Conservation (phyloP, 768 basidiomycete species). For the Fomitopsis pulvina region DNA sequence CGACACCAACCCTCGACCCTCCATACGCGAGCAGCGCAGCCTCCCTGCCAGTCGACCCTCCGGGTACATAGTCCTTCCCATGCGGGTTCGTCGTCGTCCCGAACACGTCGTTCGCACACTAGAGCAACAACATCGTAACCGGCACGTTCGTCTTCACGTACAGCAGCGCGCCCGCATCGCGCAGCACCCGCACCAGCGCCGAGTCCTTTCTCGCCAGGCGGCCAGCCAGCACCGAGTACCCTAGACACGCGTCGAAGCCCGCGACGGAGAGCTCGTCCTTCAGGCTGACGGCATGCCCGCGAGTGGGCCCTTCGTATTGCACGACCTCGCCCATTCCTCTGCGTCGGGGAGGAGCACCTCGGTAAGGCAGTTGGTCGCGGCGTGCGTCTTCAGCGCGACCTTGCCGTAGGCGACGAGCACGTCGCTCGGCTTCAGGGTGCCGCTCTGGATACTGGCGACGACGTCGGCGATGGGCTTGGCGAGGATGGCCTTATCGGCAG, state of each 20-base stretch:
- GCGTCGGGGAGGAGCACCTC: slow-evolving; percentile 22
- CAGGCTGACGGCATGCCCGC: slow-evolving; percentile 44
- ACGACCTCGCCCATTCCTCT: slow-evolving; percentile 18
- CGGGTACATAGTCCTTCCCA: slow-evolving; percentile 30
- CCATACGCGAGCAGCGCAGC: slow-evolving; percentile 41
- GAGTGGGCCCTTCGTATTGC: slow-evolving; percentile 24
- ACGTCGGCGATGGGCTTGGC: slow-evolving; percentile 16
- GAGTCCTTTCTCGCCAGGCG: slow-evolving; percentile 30
- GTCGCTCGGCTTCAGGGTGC: slow-evolving; percentile 15
- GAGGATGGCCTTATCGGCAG: slow-evolving; percentile 16
- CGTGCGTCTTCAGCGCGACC: slow-evolving; percentile 33
- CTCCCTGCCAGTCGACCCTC: slow-evolving; percentile 48
- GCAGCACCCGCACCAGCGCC: slow-evolving; percentile 32
- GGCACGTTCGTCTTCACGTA: slow-evolving; percentile 40
- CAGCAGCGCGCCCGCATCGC: slow-evolving; percentile 36
- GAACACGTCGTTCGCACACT: slow-evolving; percentile 38
- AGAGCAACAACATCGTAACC: slow-evolving; percentile 33
- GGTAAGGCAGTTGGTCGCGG: slow-evolving; percentile 45
- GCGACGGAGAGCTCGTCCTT: slow-evolving; percentile 41
- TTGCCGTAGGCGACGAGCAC: slow-evolving; percentile 29
- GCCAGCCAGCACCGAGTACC: slow-evolving; percentile 35
- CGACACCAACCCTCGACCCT: slow-evolving; percentile 40
- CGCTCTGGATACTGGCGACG: slow-evolving; percentile 17
- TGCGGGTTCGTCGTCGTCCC: slow-evolving; percentile 43
- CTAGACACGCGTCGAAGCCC: slow-evolving; percentile 45